Evolutionary conservation across 148 eudicot species (phyloP).

Genomic region (Fagopyrum homotropicum): DNA sequence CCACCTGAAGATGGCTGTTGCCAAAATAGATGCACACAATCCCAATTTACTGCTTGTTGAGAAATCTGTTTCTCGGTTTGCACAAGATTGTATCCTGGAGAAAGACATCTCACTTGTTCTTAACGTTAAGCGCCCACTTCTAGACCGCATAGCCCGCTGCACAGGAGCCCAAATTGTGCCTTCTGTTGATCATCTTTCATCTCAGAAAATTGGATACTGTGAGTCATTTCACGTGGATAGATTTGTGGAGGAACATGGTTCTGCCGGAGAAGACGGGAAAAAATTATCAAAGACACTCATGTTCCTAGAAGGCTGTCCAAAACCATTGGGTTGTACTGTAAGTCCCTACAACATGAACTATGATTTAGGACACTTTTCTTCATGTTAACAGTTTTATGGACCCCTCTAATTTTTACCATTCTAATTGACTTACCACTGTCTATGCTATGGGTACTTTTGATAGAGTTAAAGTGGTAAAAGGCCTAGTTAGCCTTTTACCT

Average conservation of each 20-base stretch:
- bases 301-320: constrained; percentile 99
- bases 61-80: constrained; percentile 93
- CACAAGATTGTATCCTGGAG: constrained; percentile 85
- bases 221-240: constrained; percentile 78
- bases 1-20: constrained; percentile 98
- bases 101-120: constrained; percentile 87
- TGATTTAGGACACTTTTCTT: neutral
- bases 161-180: constrained; percentile 89
- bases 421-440: no score
- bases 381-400: no score
- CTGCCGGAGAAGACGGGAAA: constrained; percentile 74
- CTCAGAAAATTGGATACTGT: constrained; percentile 71
- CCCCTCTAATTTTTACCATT: no score
- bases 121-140: constrained; percentile 80
- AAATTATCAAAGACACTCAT: constrained; percentile 80
- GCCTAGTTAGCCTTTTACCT: no score
- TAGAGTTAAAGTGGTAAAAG: no score
- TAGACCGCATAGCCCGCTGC: constrained; percentile 98
- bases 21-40: constrained; percentile 77
- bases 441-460: no score
- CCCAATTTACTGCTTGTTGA: constrained; percentile 88
- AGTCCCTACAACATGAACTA: constrained; percentile 25
- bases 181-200: constrained; percentile 82
- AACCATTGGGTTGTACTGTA: constrained; percentile 95
- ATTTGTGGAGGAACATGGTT: constrained; percentile 71